Evolutionary conservation across 331 rosid species (phyloP), one percentile per base, ranked within the genome.

Genomic region (Quercus lobata): DNA sequence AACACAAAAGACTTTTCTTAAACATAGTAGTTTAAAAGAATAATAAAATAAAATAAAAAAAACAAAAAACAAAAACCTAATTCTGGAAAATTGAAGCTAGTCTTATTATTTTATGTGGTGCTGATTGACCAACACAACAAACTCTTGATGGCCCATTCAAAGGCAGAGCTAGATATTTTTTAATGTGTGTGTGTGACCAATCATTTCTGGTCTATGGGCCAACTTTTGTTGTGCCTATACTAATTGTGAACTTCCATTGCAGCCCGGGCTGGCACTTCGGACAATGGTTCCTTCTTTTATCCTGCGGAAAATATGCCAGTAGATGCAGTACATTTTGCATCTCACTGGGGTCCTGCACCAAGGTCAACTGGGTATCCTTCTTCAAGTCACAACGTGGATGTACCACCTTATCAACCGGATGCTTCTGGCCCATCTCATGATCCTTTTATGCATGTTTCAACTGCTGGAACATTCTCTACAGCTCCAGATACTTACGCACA

Each of bases 311-410:
- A 85, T 81, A 84, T 88, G 79, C 71, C 92, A 34, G 27, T 69
- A 35, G 92, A 91, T 84, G 90, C 83, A 65, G 73, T 73, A 76
- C 87, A 89, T 75, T 83, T 86, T 80, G 71, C 93, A 21, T 71
- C 94, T 68, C 87, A 87, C 58, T 91, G 97, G 97, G 86, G 87
- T 70, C 74, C 91, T 6, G 72, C 85, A 24, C 77, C 88, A 56
- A 84, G 89, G 83, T 86, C 97, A 78, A 81, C 80, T 82, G 94
- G 87, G 79, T 89, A 86, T 81, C 83, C 90, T 82, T 76, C 92
- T 75, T 73, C 91, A 16, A 88, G 85, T 84, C 87, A 63, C 78
- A 81, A 80, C 70, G 76, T 79, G 56, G 97, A 90, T 76, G 72
- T 78, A 34, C 90, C 93, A 24, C 92, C 86, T 57, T 89, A 79